Conservation (phyloP, 257 asterid genomes). For the Capsicum baccatum region DNA sequence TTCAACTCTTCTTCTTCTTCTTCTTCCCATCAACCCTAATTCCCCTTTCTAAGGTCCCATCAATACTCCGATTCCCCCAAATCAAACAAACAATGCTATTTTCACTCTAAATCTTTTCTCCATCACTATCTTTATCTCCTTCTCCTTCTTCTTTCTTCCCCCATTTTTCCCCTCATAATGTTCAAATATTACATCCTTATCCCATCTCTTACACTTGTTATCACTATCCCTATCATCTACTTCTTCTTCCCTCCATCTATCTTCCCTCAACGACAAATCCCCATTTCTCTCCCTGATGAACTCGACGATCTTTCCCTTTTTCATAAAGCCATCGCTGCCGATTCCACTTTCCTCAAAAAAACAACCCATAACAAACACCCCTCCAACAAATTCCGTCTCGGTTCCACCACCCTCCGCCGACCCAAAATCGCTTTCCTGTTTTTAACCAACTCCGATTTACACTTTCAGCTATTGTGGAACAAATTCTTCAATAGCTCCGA, state of each 20-base stretch:
- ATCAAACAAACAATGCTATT: neutral
- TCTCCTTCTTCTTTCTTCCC: neutral
- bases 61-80: neutral
- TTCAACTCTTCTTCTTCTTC: neutral
- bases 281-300: slow-evolving; percentile 79
- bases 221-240: slow-evolving; percentile 57
- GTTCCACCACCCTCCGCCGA: slow-evolving; percentile 67
- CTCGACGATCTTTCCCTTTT: slow-evolving; percentile 88
- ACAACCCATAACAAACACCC: slow-evolving; percentile 44
- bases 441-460: slow-evolving; percentile 75
- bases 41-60: neutral
- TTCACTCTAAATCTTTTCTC: neutral
- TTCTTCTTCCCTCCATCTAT: slow-evolving; percentile 62
- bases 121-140: neutral
- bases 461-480: slow-evolving; percentile 79
- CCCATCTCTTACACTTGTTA: slow-evolving; percentile 68
- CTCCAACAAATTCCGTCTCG: slow-evolving; percentile 64
- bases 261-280: slow-evolving; percentile 69
- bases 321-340: slow-evolving; percentile 77
- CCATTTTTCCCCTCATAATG: neutral
- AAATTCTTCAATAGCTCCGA: slow-evolving; percentile 59
- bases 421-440: slow-evolving; percentile 90
- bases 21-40: neutral
- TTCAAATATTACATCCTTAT: slow-evolving; percentile 39
- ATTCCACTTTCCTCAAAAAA: slow-evolving; percentile 33